Percentiles rank a stretch among this genome's conserved stretches.
phyloP scores from a whole-genome alignment of 495 filamentous ascomycete species.

The Copromyces sp. region DNA sequence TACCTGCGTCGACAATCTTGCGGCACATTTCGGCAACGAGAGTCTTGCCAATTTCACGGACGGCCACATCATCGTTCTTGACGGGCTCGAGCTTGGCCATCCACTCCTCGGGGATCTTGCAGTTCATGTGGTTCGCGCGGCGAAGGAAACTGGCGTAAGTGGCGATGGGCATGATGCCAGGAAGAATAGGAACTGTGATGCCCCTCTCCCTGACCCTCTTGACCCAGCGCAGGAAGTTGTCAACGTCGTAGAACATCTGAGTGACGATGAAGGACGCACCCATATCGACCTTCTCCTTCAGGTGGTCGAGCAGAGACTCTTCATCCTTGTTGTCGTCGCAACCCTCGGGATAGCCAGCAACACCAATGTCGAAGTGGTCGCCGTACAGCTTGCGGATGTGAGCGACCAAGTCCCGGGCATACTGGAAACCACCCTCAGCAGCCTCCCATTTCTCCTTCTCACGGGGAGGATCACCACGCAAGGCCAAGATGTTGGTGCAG shows the following conservation, averaged over 20 bases:
- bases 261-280: slow-evolving; percentile 91
- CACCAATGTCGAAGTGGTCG: slow-evolving; percentile 94
- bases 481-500: slow-evolving; percentile 94
- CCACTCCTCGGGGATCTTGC: slow-evolving; percentile 72
- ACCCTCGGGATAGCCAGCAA: slow-evolving; percentile 95
- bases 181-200: slow-evolving; percentile 83
- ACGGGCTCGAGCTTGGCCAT: slow-evolving; percentile 74
- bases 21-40: slow-evolving; percentile 90
- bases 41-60: slow-evolving; percentile 79
- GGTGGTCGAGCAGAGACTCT: slow-evolving; percentile 75
- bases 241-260: slow-evolving; percentile 98
- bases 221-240: slow-evolving; percentile 89
- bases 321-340: slow-evolving; percentile 84
- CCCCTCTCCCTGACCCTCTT: slow-evolving; percentile 72
- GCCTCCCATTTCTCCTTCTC: slow-evolving; percentile 92
- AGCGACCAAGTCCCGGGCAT: slow-evolving; percentile 86
- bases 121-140: slow-evolving; percentile 80
- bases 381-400: slow-evolving; percentile 87
- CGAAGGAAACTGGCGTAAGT: slow-evolving; percentile 88
- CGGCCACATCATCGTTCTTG: slow-evolving; percentile 91
- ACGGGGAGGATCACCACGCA: slow-evolving; percentile 89
- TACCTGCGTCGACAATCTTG: slow-evolving; percentile 67
- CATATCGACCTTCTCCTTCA: slow-evolving; percentile 96
- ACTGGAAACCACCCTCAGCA: slow-evolving; percentile 73
- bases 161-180: slow-evolving; percentile 98